These are phyloP conservation scores for Gomphus bonarii DNA, from an alignment of 1,284 basidiomycete species.

Conservation along the genomic window DNA sequence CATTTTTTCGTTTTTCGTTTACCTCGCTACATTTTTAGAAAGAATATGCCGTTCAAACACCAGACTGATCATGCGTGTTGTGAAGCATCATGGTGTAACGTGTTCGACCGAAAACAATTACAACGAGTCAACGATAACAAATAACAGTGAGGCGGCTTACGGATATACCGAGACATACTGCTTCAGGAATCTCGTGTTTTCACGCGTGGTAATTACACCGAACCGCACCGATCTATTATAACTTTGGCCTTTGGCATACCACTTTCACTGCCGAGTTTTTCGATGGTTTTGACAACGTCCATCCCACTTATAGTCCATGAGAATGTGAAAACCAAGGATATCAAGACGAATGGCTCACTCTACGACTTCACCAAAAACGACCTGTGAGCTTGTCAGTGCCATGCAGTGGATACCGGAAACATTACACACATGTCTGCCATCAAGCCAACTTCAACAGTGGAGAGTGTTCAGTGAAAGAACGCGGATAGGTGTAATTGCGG, in stretches of 20 bases:
- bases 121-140: too few relatives aligned
- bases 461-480: constrained; percentile 12
- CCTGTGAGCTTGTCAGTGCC: neutral
- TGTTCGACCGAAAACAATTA: too few relatives aligned
- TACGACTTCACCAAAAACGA: constrained; percentile 35
- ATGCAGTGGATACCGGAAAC: neutral
- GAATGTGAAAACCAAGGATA: neutral
- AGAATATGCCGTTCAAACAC: too few relatives aligned
- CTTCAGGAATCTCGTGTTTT: neutral
- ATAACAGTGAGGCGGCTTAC: neutral
- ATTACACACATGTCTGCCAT: constrained; percentile 54
- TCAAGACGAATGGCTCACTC: neutral
- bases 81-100: too few relatives aligned
- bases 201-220: constrained; percentile 10
- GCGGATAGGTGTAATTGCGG: neutral
- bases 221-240: constrained; percentile 55
- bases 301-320: constrained; percentile 49
- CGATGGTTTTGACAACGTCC: constrained; percentile 70
- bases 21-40: too few relatives aligned
- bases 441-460: constrained; percentile 47
- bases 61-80: neutral
- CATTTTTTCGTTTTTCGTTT: too few relatives aligned
- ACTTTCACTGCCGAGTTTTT: constrained; percentile 46
- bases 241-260: constrained; percentile 47
- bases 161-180: neutral